phyloP scores from a whole-genome alignment of 2,329 filamentous ascomycete genomes.

The Juglanconis sp. region DNA sequence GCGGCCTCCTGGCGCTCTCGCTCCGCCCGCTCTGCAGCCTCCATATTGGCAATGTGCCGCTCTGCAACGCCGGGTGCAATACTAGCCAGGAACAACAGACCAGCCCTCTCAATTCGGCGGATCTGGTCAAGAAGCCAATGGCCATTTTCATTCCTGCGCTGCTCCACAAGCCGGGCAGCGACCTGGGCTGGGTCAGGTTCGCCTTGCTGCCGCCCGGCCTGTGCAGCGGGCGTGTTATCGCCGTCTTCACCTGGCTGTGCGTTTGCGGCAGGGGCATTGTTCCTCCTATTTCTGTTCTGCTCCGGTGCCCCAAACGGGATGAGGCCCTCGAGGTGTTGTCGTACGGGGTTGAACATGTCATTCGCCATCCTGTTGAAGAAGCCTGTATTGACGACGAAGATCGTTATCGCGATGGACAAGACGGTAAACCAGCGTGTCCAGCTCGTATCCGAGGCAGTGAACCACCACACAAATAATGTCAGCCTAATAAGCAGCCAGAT shows the following conservation, averaged over 20 bases:
- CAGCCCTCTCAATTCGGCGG: slow-evolving; percentile 55
- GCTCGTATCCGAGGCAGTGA: slow-evolving; percentile 55
- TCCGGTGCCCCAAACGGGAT: slow-evolving; percentile 47
- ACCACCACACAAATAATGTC: slow-evolving; percentile 61
- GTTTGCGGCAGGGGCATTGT: slow-evolving; percentile 22
- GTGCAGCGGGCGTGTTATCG: slow-evolving; percentile 24
- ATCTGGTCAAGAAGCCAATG: slow-evolving; percentile 49
- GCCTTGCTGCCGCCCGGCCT: slow-evolving; percentile 25
- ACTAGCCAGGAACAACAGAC: slow-evolving; percentile 63
- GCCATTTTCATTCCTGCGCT: slow-evolving; percentile 41
- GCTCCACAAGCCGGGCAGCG: slow-evolving; percentile 52
- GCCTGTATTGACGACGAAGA: slow-evolving; percentile 60
- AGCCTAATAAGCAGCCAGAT: slow-evolving; percentile 60
- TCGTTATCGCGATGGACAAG: slow-evolving; percentile 47
- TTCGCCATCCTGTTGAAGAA: slow-evolving; percentile 54
- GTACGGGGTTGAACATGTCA: slow-evolving; percentile 53
- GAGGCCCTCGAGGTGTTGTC: slow-evolving; percentile 57
- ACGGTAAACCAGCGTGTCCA: slow-evolving; percentile 60
- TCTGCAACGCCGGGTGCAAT: slow-evolving; percentile 65
- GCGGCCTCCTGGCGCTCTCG: slow-evolving; percentile 41
- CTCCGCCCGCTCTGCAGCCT: slow-evolving; percentile 48
- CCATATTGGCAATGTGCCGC: slow-evolving; percentile 58
- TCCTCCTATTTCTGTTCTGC: slow-evolving; percentile 24
- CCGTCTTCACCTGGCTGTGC: slow-evolving; percentile 19
- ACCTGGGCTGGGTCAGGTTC: slow-evolving; percentile 46